Evolutionary conservation across 2,329 filamentous ascomycete species (phyloP), one percentile per base, ranked within the genome.

Genomic region (Lachnellula willkommii): DNA sequence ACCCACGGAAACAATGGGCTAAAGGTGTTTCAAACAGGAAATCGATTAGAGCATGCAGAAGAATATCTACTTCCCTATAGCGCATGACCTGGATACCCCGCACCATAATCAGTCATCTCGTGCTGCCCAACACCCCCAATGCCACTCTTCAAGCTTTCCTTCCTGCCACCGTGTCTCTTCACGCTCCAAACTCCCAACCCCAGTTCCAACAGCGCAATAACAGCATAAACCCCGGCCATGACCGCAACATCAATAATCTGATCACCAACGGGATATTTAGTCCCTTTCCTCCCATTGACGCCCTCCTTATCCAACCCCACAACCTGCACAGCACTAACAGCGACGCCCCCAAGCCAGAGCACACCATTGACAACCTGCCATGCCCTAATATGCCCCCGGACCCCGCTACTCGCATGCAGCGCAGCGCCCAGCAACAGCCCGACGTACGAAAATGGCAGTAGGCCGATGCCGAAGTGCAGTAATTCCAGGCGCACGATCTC

Each of bases 371-470:
- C 43, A 43, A 54, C 60, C 42, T 60, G 59, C 69, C 68, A 68
- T 2, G 60, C 61, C 8, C 55, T 37, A 8, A 67, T 52, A 24
- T 61, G 59, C 7, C 58, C 60, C 36, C 54, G 35, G 9, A 63
- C 5, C 11, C 66, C 66, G n/a, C 62, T 42, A n/a, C 60, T 65
- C 42, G 56, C 62, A 43, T 67, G 63, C 15, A 71, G n/a, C 2
- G 57, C 26, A 1, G 47, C 55, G 11, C 61, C 69, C 2, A 65
- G 40, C 3, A 72, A n/a, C 1, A 71, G 42, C 1, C 68, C 67
- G 9, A 65, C 63, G 54, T 68, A 71, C 8, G 57, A 59, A 53
- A 73, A 72, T 11, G 70, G 70, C n/a, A 71, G 36, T 6, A 73
- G 59, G 0, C 65, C 66, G 52, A 72, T 67, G 1, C 69, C 68